Evolutionary conservation across 192 early-diverging fungal species (phyloP).

Genomic region (Backusella westeae): DNA sequence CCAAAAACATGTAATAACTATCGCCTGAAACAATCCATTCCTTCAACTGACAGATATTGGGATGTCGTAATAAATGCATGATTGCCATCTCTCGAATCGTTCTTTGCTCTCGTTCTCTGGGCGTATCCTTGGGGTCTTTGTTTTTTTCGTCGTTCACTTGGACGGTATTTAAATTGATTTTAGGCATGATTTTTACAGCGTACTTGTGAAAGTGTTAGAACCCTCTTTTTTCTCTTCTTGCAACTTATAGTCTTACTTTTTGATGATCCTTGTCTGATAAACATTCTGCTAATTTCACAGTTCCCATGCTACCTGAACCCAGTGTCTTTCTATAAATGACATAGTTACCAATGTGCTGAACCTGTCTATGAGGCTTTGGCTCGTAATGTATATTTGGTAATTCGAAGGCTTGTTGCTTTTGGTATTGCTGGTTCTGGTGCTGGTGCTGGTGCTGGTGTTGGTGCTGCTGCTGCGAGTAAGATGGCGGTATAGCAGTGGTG

Average conservation of each 20-base stretch:
- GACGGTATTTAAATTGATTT: constrained; percentile 7
- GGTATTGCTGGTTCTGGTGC: not conserved
- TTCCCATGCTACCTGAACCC: constrained; percentile 26
- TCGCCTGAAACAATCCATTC: constrained; percentile 63
- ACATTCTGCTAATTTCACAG: constrained; percentile 26
- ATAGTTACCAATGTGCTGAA: constrained; percentile 19
- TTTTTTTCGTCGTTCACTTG: not conserved
- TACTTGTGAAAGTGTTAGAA: not conserved
- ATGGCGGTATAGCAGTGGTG: not conserved
- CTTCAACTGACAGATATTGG: constrained; percentile 75
- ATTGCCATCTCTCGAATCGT: constrained; percentile 61
- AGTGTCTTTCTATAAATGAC: constrained; percentile 19
- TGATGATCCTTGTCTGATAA: constrained; percentile 10
- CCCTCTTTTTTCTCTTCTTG: too few species aligned
- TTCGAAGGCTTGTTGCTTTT: not conserved
- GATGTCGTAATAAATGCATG: constrained; percentile 76
- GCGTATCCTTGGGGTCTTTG: constrained; percentile 28
- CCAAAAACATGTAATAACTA: constrained; percentile 73
- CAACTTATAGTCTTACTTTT: not conserved
- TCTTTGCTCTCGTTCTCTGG: constrained; percentile 42
- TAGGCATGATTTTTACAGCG: constrained; percentile 27
- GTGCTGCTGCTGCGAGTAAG: not conserved
- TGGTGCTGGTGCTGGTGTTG: not conserved
- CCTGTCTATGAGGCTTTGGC: not conserved
- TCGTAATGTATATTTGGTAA: not conserved